Conservation (phyloP, 441 rosid species). For the Euphorbia celastroides region DNA sequence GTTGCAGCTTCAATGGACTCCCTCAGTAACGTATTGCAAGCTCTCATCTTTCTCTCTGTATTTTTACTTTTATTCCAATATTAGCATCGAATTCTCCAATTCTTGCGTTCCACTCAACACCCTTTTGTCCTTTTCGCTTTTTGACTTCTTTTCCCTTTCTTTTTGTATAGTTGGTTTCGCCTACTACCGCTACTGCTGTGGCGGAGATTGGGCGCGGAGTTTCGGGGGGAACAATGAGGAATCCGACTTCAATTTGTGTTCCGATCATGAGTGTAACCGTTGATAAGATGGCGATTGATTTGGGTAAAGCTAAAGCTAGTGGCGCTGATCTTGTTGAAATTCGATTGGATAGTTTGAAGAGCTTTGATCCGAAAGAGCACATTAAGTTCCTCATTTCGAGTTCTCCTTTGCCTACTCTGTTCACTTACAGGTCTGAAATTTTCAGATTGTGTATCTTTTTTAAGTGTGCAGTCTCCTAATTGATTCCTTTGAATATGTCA, state of each 20-base stretch:
- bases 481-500: background rate
- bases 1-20: background rate
- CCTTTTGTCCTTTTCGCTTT: background rate
- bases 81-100: background rate
- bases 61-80: background rate
- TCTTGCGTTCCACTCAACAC: background rate
- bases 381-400: slow-evolving; percentile 38
- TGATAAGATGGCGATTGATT: slow-evolving; percentile 45
- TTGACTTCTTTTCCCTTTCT: background rate
- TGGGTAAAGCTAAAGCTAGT: slow-evolving; percentile 47
- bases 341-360: slow-evolving; percentile 64
- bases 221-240: slow-evolving; percentile 26
- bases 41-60: background rate
- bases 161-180: slow-evolving; percentile 35
- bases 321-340: slow-evolving; percentile 91
- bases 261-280: slow-evolving; percentile 72
- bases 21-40: background rate
- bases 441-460: too few relatives aligned
- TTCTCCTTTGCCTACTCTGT: slow-evolving; percentile 47
- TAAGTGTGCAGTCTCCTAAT: background rate
- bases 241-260: slow-evolving; percentile 68
- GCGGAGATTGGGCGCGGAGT: slow-evolving; percentile 24
- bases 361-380: slow-evolving; percentile 41
- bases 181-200: slow-evolving; percentile 25
- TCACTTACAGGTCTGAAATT: slow-evolving; percentile 46